Evolutionary conservation across 2,329 filamentous ascomycete genomes (phyloP).

Genomic region (Fusarium mexicanum): DNA sequence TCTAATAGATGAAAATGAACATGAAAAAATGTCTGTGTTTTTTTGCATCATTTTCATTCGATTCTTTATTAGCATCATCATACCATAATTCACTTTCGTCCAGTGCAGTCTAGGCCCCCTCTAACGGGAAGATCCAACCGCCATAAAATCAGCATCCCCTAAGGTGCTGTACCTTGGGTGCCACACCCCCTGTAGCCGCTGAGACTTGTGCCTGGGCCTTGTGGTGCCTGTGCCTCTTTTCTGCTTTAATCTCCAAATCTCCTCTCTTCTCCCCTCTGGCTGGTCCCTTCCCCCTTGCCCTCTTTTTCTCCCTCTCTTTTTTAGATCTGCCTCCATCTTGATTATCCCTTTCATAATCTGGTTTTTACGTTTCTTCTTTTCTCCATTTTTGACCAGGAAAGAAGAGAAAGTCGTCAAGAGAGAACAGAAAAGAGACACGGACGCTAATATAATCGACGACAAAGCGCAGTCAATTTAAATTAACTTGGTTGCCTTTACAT

Average conservation of each 20-base stretch:
- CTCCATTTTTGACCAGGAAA: not conserved
- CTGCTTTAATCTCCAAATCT: slow-evolving; percentile 28
- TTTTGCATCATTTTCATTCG: not conserved
- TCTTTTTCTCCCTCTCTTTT: not conserved
- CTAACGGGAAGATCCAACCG: not conserved
- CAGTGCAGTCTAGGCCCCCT: not conserved
- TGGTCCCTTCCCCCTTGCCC: not conserved
- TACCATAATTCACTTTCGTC: not conserved
- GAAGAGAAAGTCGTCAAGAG: not conserved
- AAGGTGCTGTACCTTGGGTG: not conserved
- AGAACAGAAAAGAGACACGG: not conserved
- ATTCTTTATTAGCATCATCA: not conserved
- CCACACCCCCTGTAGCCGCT: slow-evolving; percentile 24
- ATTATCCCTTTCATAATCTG: not conserved
- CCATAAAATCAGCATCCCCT: not conserved
- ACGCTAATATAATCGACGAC: slow-evolving; percentile 3
- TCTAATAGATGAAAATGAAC: not conserved
- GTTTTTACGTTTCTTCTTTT: not conserved
- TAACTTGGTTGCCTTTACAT: slow-evolving; percentile 9
- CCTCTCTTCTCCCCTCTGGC: not conserved
- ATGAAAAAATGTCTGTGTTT: not conserved
- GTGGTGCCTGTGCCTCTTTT: slow-evolving; percentile 7
- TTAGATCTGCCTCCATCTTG: not conserved
- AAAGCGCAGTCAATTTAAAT: slow-evolving; percentile 22
- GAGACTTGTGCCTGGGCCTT: slow-evolving; percentile 20